These are phyloP conservation scores for Fusarium domesticum DNA, from an alignment of 2,329 filamentous ascomycete genomes.

Conservation along the genomic window DNA sequence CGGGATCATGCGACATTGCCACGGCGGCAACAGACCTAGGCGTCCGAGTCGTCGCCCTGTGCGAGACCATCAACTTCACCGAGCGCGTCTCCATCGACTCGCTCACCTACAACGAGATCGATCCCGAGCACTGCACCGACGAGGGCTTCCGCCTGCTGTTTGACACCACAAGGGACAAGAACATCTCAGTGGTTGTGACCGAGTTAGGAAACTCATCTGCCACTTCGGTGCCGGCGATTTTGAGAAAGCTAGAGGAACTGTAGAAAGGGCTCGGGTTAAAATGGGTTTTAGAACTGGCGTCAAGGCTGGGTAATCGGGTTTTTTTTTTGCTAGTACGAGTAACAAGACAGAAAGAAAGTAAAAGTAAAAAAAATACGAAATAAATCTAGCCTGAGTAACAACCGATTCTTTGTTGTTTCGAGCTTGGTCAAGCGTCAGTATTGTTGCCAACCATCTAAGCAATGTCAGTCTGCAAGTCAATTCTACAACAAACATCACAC, in stretches of 20 bases:
- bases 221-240: conserved; percentile 70
- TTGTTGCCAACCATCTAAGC: not conserved
- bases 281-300: conserved; percentile 7
- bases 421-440: too few species aligned
- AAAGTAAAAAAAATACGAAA: not conserved
- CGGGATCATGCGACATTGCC: conserved; percentile 83
- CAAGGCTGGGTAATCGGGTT: not conserved
- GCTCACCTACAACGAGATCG: conserved; percentile 91
- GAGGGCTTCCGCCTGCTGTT: conserved; percentile 69
- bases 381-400: not conserved
- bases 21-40: conserved; percentile 74
- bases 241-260: conserved; percentile 57
- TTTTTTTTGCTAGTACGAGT: not conserved
- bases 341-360: not conserved
- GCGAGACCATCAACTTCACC: conserved; percentile 91
- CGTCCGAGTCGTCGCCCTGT: conserved; percentile 82
- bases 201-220: conserved; percentile 86
- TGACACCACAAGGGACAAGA: conserved; percentile 85
- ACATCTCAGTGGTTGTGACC: conserved; percentile 84
- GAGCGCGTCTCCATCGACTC: conserved; percentile 85
- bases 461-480: not conserved
- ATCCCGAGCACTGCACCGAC: conserved; percentile 62
- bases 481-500: not conserved
- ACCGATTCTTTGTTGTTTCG: not conserved
- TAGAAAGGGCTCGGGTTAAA: conserved; percentile 32